A percentile compares a stretch with the other conserved stretches of the same genome.
These are phyloP conservation scores for Syzygium syzygioides DNA, from an alignment of 441 rosid species.

Conservation along the genomic window DNA sequence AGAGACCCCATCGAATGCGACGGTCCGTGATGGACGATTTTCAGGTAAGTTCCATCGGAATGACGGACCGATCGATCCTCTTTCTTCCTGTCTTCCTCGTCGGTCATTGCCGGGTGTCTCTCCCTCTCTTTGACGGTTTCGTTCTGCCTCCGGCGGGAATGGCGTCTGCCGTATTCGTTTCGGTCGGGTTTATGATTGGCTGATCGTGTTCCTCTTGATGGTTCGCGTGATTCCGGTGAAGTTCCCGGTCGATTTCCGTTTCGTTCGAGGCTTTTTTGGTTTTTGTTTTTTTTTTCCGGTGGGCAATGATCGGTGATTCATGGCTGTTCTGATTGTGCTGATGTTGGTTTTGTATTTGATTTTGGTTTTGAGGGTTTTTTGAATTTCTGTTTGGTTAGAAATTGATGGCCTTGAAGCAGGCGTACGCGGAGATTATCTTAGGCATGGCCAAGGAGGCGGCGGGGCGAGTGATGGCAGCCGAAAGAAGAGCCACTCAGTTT, in stretches of 20 bases:
- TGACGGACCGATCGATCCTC: not conserved
- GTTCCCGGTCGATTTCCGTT: not conserved
- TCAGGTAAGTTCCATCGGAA: constrained; percentile 39
- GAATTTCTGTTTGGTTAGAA: constrained; percentile 30
- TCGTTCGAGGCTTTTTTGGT: not conserved
- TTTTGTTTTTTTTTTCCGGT: not conserved
- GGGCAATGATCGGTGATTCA: constrained; percentile 2
- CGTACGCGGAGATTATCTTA: constrained; percentile 85
- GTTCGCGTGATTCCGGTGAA: not conserved
- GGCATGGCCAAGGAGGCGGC: constrained; percentile 94
- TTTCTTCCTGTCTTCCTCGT: not conserved
- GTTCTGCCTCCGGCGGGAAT: not conserved
- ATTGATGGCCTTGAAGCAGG: constrained; percentile 85
- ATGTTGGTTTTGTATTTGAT: not conserved
- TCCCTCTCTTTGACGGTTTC: not conserved
- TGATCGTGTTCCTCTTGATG: not conserved
- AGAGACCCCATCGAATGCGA: not conserved
- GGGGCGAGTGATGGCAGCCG: constrained; percentile 80
- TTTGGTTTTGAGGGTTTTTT: constrained; percentile 2
- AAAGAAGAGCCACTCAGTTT: constrained; percentile 63
- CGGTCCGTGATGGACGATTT: constrained; percentile 51
- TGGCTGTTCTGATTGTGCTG: not conserved
- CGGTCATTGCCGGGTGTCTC: not conserved
- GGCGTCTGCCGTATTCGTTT: not conserved
- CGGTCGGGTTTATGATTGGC: not conserved